These are phyloP conservation scores for Fistulifera pelliculosa DNA, from an alignment of 108 stramenopile genomes.

Conservation along the genomic window DNA sequence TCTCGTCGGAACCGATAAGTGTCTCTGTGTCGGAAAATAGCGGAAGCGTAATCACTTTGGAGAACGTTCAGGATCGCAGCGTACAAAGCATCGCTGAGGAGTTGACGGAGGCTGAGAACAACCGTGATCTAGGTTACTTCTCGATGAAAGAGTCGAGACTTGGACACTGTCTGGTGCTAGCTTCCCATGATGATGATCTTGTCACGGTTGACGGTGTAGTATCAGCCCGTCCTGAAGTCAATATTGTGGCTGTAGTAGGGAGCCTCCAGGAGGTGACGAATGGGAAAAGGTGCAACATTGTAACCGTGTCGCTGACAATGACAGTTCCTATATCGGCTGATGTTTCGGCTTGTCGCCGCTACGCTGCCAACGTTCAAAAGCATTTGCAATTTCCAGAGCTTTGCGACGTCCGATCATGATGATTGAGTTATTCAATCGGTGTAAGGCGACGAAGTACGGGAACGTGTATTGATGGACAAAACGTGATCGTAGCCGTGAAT, in stretches of 20 bases:
- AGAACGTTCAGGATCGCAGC: background rate
- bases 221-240: conserved; percentile 14
- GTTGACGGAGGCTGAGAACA: background rate
- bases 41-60: conserved; percentile 3
- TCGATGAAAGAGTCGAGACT: background rate
- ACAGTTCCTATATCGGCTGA: conserved; percentile 12
- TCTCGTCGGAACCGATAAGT: conserved; percentile 1
- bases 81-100: conserved; percentile 12
- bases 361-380: conserved; percentile 31
- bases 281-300: background rate
- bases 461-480: too few relatives aligned
- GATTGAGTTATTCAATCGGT: too few relatives aligned
- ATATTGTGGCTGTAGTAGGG: conserved; percentile 6
- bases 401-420: too few relatives aligned
- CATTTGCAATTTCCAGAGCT: conserved; percentile 31
- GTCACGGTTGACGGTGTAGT: conserved; percentile 13
- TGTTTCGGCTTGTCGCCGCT: conserved; percentile 21
- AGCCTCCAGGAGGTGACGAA: background rate
- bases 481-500: too few relatives aligned
- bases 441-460: too few relatives aligned
- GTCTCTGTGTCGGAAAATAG: background rate
- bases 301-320: conserved; percentile 10
- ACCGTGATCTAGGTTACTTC: background rate
- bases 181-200: conserved; percentile 11
- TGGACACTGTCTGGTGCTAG: conserved; percentile 16